phyloP scores from a whole-genome alignment of 441 rosid species.

The Brassica hybrid region DNA sequence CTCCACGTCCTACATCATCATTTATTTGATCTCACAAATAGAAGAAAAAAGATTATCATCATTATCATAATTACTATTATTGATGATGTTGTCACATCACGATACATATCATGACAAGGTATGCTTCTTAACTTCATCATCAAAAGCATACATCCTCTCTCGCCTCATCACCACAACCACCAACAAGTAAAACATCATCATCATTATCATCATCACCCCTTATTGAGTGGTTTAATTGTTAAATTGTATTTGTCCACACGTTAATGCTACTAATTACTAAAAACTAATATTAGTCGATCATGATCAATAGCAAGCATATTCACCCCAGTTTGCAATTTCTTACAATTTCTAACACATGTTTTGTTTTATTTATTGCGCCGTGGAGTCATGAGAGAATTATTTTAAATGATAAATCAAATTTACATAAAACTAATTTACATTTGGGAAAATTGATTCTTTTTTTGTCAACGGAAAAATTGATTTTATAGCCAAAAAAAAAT shows the following conservation, averaged over 20 bases:
- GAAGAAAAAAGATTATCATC: conserved; percentile 14
- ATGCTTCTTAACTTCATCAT: conserved; percentile 39
- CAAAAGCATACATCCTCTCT: conserved; percentile 25
- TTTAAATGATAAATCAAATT: not conserved
- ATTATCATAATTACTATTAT: conserved; percentile 36
- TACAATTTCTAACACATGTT: conserved; percentile 5
- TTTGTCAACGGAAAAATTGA: too few species aligned
- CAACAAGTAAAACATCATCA: conserved; percentile 38
- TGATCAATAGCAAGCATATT: not conserved
- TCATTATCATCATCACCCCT: conserved; percentile 34
- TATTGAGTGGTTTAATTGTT: not conserved
- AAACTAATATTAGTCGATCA: not conserved
- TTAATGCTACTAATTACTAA: not conserved
- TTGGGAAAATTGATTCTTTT: too few species aligned
- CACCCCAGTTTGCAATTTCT: not conserved
- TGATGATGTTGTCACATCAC: conserved; percentile 47
- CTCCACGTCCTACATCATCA: conserved; percentile 43
- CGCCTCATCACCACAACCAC: conserved; percentile 37
- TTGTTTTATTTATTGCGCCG: not conserved
- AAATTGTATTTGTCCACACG: not conserved
- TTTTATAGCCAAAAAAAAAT: too few species aligned
- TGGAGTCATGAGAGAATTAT: conserved; percentile 7
- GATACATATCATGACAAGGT: conserved; percentile 27
- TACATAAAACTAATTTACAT: not conserved
- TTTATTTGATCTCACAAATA: conserved; percentile 20